Conservation (phyloP, 2,329 filamentous ascomycete species). For the Fusarium chaquense region DNA sequence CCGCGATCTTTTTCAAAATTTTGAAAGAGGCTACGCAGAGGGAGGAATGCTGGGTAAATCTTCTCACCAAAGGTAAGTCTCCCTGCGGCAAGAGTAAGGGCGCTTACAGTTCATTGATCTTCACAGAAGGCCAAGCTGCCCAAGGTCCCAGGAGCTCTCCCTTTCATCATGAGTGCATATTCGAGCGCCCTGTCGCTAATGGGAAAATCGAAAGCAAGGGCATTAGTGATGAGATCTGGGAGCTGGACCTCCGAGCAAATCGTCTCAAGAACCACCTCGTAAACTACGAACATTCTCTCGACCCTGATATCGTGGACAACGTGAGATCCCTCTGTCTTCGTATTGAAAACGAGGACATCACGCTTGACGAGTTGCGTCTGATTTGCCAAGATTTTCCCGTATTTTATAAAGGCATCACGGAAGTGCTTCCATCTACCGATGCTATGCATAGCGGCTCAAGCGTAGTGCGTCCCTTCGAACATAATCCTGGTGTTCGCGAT, state of each 20-base stretch:
- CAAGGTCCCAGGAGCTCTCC: neutral
- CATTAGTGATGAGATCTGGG: neutral
- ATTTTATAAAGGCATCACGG: neutral
- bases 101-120: slow-evolving; percentile 18
- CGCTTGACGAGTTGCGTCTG: neutral
- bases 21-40: slow-evolving; percentile 1
- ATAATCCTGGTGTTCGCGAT: neutral
- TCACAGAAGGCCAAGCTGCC: neutral
- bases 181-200: slow-evolving; percentile 4
- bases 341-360: neutral
- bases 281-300: slow-evolving; percentile 5
- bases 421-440: neutral
- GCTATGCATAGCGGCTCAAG: neutral
- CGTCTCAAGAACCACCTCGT: neutral
- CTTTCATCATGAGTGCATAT: slow-evolving; percentile 14
- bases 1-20: slow-evolving; percentile 15
- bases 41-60: slow-evolving; percentile 6
- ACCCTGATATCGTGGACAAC: neutral
- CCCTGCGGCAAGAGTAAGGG: neutral
- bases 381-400: neutral
- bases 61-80: slow-evolving; percentile 1
- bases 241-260: neutral
- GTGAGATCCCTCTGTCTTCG: neutral
- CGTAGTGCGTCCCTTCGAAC: neutral
- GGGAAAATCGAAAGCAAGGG: neutral